phyloP scores from a whole-genome alignment of 805 yeast species.

The Zygosaccharomyces lentus region DNA sequence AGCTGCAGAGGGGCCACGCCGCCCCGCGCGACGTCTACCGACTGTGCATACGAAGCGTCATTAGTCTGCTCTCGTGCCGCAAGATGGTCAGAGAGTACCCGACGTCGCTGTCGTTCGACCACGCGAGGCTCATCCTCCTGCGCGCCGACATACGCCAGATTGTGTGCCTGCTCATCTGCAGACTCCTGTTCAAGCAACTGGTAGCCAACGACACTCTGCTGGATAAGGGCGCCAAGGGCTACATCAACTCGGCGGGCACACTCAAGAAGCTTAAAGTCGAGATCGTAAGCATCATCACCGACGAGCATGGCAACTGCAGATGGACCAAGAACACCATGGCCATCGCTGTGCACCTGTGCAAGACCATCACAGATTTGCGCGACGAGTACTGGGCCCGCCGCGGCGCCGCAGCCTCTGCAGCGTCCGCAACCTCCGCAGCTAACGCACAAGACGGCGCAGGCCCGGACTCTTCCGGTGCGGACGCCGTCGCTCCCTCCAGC shows the following conservation, averaged over 20 bases:
- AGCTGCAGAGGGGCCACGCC: constrained; percentile 3
- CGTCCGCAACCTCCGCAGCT: too few species aligned
- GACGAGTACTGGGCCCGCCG: constrained; percentile 17
- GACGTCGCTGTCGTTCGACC: constrained; percentile 77
- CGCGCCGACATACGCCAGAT: constrained; percentile 84
- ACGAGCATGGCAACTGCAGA: constrained; percentile 80
- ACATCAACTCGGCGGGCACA: constrained; percentile 37
- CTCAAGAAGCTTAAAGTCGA: constrained; percentile 57
- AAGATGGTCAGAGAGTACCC: constrained; percentile 82
- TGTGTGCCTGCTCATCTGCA: constrained; percentile 72
- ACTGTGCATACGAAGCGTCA: constrained; percentile 47
- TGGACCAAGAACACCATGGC: constrained; percentile 82
- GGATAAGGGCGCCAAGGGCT: constrained; percentile 33
- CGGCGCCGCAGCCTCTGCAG: background rate
- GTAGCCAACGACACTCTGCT: constrained; percentile 37
- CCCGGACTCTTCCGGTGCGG: background rate
- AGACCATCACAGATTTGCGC: constrained; percentile 31
- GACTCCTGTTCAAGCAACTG: constrained; percentile 68
- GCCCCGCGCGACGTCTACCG: constrained; percentile 33
- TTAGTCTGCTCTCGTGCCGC: constrained; percentile 67
- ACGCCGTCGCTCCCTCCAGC: constrained; percentile 14
- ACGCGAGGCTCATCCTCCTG: constrained; percentile 67
- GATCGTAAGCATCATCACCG: constrained; percentile 73
- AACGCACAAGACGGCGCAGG: too few species aligned
- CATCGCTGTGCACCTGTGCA: constrained; percentile 52